Base-by-base conservation (phyloP, 768 basidiomycete genomes). In the Boletus edulis region DNA sequence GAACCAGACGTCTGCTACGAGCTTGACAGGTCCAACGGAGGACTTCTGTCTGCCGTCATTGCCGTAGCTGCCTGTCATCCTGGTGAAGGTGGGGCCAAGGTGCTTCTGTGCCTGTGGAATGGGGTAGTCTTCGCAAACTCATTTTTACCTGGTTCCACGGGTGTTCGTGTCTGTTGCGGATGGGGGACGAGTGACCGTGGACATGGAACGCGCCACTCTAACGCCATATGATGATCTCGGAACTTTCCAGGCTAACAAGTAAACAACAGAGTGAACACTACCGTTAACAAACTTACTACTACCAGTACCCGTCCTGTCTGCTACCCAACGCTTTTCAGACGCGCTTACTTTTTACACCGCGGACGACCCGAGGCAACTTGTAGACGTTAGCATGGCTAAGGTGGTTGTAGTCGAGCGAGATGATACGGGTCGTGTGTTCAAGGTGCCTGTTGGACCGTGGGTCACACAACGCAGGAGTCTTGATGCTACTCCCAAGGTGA, bases 1-100 rank as follows among this genome's bases (percentile, higher is more conserved):
- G 37, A 69, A 56, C 68, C 68, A 69, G 42, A 69, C 31, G 29
- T 69, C 68, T 14, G 63, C 65, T 29, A 58, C 58, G 43, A 71
- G 67, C 20, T 55, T 56, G 17, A 63, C 32, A 12, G 45, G n/a
- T 11, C 38, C 43, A 3, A 31, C 11, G 17, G 32, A 3, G 5
- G 20, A 17, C 27, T 2, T 47, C n/a, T n/a, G 55, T 17, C 52
- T 18, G 31, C 7, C 49, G 29, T 29, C 29, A 44, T 58, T 31
- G n/a, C 10, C 10, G n/a, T 15, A 8, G 22, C 4, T 15, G 51
- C 24, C 20, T 24, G 24, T 40, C 52, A 43, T 56, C 34, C 17
- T 51, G 18, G 53, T 57, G 42, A 31, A 46, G 24, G 38, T 43
- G 40, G 1, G 24, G 40, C 13, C 35, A 52, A 39, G 39, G 31